Evolutionary conservation across 495 filamentous ascomycete genomes (phyloP), one percentile per base, ranked within the genome.

Genomic region (Xylaria telfairii): DNA sequence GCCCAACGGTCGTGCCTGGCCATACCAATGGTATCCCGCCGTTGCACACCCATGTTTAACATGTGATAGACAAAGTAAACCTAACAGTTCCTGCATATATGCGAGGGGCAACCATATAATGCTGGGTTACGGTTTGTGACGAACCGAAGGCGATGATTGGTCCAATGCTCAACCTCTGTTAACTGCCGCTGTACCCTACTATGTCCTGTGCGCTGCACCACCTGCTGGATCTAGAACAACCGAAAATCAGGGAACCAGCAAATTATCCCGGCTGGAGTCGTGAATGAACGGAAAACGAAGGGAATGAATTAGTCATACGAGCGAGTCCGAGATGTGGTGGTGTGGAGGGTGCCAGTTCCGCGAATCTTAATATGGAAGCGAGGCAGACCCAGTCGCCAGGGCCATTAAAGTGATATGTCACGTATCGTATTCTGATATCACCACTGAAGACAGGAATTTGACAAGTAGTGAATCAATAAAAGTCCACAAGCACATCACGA

Each of bases 31-130:
- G 73, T 59, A 71, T 69, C 72, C 70, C 73, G 70, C 41, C 65
- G 64, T n/a, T 75, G 71, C 68, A 72, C 41, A 39, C 71, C 74
- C 75, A 71, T 61, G 64, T 73, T 41, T 42, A 61, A 53, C 68
- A 75, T 78, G 73, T 78, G 69, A 75, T 69, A 54, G 72, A 65
- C 65, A 54, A 53, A 51, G 69, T 51, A 65, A 69, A 70, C 71
- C 69, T 72, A 73, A 68, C 49, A 72, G 47, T 68, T 64, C 62
- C 41, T 66, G 67, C 68, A 69, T 69, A 63, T 65, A 30, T 62
- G 62, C 53, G 30, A 32, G 39, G 17, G 15, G 49, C 41, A 70
- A 21, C 34, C 61, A 21, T 37, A 59, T 32, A 42, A 37, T 30
- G 32, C 59, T 56, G 9, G 37, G 24, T 32, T 65, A 47, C 42